phyloP scores from a whole-genome alignment of 352 stramenopile species.

The Phytopythium oedochilum region DNA sequence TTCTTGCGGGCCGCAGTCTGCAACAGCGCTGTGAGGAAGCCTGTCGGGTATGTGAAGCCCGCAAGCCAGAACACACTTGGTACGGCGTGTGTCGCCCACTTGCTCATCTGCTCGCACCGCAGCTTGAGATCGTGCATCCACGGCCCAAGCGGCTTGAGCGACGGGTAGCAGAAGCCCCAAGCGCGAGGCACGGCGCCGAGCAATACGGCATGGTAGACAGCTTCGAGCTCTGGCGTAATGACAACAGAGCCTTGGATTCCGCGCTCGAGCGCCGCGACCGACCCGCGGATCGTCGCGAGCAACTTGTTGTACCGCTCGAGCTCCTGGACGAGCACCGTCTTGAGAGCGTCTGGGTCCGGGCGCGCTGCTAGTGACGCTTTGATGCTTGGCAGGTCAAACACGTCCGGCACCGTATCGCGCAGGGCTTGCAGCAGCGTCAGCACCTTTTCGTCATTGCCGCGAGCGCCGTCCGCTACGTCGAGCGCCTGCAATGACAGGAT shows the following conservation, averaged over 20 bases:
- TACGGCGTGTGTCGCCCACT: constrained; percentile 82
- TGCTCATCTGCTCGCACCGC: constrained; percentile 88
- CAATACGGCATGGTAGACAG: constrained; percentile 90
- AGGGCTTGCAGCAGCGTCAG: constrained; percentile 77
- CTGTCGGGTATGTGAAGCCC: constrained; percentile 96
- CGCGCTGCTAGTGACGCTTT: constrained; percentile 61
- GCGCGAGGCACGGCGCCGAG: constrained; percentile 83
- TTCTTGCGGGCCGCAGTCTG: constrained; percentile 94
- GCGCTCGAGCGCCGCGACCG: constrained; percentile 84
- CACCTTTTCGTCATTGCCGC: constrained; percentile 89
- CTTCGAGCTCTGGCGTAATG: constrained; percentile 94
- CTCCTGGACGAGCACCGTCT: constrained; percentile 95
- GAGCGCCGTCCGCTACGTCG: constrained; percentile 74
- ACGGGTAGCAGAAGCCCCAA: constrained; percentile 94
- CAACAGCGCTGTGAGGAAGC: constrained; percentile 94
- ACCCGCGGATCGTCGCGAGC: constrained; percentile 67
- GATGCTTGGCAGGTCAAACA: constrained; percentile 86
- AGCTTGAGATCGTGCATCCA: constrained; percentile 93
- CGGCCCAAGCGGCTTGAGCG: constrained; percentile 89
- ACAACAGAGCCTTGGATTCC: constrained; percentile 92
- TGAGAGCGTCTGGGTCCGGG: constrained; percentile 88
- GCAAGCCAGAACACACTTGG: constrained; percentile 93
- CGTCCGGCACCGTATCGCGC: constrained; percentile 83
- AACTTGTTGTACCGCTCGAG: constrained; percentile 93
- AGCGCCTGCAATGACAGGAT: constrained; percentile 89